Evolutionary conservation across 176 grass and related monocot genomes (phyloP).

Genomic region (Eragrostis curvula): DNA sequence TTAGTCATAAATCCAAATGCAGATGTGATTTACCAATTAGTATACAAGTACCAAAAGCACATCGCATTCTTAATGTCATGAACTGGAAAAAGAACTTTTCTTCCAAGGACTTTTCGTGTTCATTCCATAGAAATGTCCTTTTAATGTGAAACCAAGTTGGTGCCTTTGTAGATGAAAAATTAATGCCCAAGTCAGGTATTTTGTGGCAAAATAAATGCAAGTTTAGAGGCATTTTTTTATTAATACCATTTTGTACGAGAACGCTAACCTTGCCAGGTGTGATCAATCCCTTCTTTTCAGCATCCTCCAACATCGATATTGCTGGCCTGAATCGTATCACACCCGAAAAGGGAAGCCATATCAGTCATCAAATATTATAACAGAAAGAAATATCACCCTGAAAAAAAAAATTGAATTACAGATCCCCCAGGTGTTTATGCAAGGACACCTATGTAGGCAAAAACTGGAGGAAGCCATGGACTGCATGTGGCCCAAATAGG

Average conservation of each 20-base stretch:
- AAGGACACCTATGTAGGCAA: neutral
- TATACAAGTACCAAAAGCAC: neutral
- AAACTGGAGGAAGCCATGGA: too few relatives aligned
- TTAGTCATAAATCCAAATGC: neutral
- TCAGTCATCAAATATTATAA: neutral
- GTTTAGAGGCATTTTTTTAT: neutral
- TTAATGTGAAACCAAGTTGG: neutral
- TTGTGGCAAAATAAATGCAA: neutral
- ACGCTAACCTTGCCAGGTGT: slow-evolving; percentile 84
- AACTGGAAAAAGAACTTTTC: neutral
- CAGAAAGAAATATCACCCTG: neutral
- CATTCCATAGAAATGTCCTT: neutral
- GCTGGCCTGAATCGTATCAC: slow-evolving; percentile 59
- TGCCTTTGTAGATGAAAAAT: neutral
- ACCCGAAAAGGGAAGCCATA: slow-evolving; percentile 1
- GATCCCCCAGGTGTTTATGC: neutral
- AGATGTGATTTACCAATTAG: neutral
- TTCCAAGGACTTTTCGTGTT: neutral
- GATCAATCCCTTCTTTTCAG: slow-evolving; percentile 85
- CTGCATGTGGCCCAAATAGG: neutral
- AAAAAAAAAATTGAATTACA: neutral
- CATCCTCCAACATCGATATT: slow-evolving; percentile 89
- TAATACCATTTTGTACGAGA: neutral
- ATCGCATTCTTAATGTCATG: neutral
- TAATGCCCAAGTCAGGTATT: neutral